Evolutionary conservation across 2,329 filamentous ascomycete genomes (phyloP), one percentile per base, ranked within the genome.

Genomic region (Xylariaceae sp.): DNA sequence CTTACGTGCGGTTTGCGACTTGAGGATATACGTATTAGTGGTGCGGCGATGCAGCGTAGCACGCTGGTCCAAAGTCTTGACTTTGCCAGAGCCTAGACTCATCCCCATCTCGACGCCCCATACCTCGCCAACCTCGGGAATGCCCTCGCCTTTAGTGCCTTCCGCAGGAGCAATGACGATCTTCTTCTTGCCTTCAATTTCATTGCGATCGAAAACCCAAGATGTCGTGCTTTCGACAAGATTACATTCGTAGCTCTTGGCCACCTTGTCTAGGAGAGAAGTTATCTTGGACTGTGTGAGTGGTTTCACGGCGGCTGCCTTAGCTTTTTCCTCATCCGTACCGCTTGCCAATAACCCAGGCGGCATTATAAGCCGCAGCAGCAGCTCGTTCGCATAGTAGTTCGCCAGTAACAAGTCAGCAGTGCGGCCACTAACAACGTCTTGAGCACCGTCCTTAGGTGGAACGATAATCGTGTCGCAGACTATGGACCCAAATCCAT

Each of bases 61-160:
- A 61, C 94, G 86, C 76, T 95, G 88, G 69, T 91, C 86, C 57
- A 96, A 81, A 64, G 81, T 87, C 87, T 97, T 99, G 75, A 96
- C 89, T 82, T 99, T 99, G 72, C 94, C 94, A 58, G 85, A 87
- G 61, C 92, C 92, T 67, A 94, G 79, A 75, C 89, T 94, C 70
- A 99, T 85, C 65, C 93, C 93, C 72, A 97, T 86, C 81, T 99
- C 94, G 50, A 99, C 91, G 75, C 94, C 94, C 94, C 94, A 99
- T 57, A 96, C 92, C 73, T 99, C 94, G 63, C 91, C 88, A 52
- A 96, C 78, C 69, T 95, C 93, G 53, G 94, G 89, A 53, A 85
- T 75, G 69, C 94, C 94, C 58, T 99, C 94, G 52, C 93, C 93
- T 79, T 92, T 95, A 70, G 89, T 86, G 62, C 91, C 91, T 68